These are phyloP conservation scores for Hemileccinum rubropunctum DNA, from an alignment of 768 basidiomycete species.

Conservation along the genomic window DNA sequence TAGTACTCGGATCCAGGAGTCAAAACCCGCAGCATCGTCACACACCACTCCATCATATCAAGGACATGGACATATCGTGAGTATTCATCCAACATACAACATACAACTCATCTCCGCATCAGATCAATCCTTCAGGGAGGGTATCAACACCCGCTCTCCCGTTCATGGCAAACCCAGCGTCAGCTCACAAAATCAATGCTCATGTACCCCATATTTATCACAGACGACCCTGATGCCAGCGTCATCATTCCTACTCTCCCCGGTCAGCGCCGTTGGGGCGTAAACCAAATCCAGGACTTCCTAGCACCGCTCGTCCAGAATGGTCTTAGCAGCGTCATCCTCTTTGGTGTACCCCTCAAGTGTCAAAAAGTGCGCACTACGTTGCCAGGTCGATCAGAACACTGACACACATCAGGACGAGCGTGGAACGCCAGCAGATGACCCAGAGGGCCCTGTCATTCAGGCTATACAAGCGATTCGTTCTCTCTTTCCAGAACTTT, in stretches of 20 bases:
- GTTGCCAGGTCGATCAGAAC: background rate
- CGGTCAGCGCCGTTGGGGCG: slow-evolving; percentile 89
- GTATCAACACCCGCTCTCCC: slow-evolving; percentile 87
- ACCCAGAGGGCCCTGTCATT: slow-evolving; percentile 88
- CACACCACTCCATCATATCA: background rate
- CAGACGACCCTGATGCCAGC: slow-evolving; percentile 87
- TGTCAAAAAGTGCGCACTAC: slow-evolving; percentile 60
- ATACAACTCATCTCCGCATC: background rate
- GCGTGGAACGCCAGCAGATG: slow-evolving; percentile 86
- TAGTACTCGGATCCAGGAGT: background rate
- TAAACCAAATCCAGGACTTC: slow-evolving; percentile 89
- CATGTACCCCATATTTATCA: slow-evolving; percentile 99
- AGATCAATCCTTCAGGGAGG: slow-evolving; percentile 89
- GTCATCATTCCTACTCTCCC: slow-evolving; percentile 77
- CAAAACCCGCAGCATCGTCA: background rate
- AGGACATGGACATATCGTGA: slow-evolving; percentile 46
- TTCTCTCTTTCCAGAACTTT: slow-evolving; percentile 73
- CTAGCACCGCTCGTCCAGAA: slow-evolving; percentile 85
- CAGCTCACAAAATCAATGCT: slow-evolving; percentile 88
- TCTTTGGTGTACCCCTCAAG: slow-evolving; percentile 89
- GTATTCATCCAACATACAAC: slow-evolving; percentile 8
- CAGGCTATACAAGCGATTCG: slow-evolving; percentile 82
- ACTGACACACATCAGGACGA: slow-evolving; percentile 53
- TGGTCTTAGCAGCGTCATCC: slow-evolving; percentile 86
- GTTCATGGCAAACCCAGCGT: slow-evolving; percentile 82